A percentile compares a stretch with the other conserved stretches of the same genome.
Conservation (phyloP, 768 basidiomycete species). For the Lactifluus echinatus region DNA sequence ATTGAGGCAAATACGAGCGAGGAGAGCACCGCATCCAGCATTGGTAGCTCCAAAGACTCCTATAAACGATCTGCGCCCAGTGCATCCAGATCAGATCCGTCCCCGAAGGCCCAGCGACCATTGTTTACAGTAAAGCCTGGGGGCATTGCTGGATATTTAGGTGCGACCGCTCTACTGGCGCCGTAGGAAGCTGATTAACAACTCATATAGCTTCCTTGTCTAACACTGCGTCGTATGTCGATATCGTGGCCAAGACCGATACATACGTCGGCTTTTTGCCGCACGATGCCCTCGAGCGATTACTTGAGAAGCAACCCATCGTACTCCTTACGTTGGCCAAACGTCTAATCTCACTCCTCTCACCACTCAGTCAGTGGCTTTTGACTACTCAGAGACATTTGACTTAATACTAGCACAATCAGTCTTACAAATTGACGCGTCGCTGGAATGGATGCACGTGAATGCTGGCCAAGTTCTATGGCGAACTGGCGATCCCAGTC, state of each 20-base stretch:
- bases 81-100: conserved; percentile 28
- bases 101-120: conserved; percentile 40
- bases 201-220: conserved; percentile 65
- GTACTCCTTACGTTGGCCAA: conserved; percentile 94
- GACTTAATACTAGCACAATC: not conserved
- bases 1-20: conserved; percentile 13
- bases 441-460: conserved; percentile 97
- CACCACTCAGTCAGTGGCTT: conserved; percentile 64
- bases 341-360: conserved; percentile 88
- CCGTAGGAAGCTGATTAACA: not conserved
- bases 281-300: conserved; percentile 74
- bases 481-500: conserved; percentile 82
- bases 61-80: conserved; percentile 21
- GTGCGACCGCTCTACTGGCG: conserved; percentile 31
- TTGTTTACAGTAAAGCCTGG: conserved; percentile 96
- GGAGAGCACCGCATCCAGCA: conserved; percentile 10
- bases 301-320: conserved; percentile 91
- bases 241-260: conserved; percentile 95
- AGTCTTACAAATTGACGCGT: conserved; percentile 96
- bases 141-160: conserved; percentile 94
- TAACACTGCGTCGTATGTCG: conserved; percentile 89
- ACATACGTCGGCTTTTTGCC: conserved; percentile 97
- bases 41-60: conserved; percentile 8
- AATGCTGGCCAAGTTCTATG: conserved; percentile 92
- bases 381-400: not conserved